A percentile compares a stretch with the other conserved stretches of the same genome.
Conservation (phyloP, 2,329 filamentous ascomycete genomes). For the Leptosphaerulina australis region DNA sequence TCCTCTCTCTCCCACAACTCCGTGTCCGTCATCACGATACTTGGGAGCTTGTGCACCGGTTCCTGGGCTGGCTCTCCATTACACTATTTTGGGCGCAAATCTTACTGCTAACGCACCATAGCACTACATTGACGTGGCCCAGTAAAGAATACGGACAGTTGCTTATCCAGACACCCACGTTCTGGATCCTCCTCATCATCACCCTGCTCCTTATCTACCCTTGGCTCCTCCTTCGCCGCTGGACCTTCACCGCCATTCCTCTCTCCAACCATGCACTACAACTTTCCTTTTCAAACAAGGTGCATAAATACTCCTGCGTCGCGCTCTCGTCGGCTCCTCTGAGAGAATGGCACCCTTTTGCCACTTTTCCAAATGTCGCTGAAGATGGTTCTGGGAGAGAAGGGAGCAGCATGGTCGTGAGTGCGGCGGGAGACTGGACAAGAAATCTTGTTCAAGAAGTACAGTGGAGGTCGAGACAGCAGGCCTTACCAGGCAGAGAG, state of each 20-base stretch:
- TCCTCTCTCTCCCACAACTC: conserved; percentile 34
- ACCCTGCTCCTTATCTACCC: conserved; percentile 72
- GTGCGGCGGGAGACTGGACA: conserved; percentile 44
- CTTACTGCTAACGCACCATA: conserved; percentile 23
- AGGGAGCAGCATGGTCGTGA: conserved; percentile 44
- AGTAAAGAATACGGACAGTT: not conserved
- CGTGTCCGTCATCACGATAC: conserved; percentile 37
- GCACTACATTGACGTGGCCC: not conserved
- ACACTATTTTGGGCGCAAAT: conserved; percentile 39
- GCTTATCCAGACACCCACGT: conserved; percentile 27
- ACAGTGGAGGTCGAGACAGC: not conserved
- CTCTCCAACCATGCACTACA: conserved; percentile 75
- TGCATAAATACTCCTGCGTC: conserved; percentile 43
- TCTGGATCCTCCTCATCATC: conserved; percentile 72
- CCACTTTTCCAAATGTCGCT: conserved; percentile 45
- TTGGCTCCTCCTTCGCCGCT: conserved; percentile 73
- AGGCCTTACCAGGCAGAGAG: not conserved
- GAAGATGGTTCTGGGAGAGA: conserved; percentile 40
- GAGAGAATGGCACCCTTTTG: conserved; percentile 48
- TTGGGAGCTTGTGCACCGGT: conserved; percentile 46
- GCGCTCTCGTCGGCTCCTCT: conserved; percentile 38
- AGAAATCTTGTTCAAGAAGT: conserved; percentile 25
- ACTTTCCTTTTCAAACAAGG: conserved; percentile 57
- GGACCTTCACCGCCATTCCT: conserved; percentile 67
- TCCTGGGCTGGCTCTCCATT: conserved; percentile 43